Conservation (phyloP, 2,329 filamentous ascomycete genomes). For the Colletotrichum higginsianum region DNA sequence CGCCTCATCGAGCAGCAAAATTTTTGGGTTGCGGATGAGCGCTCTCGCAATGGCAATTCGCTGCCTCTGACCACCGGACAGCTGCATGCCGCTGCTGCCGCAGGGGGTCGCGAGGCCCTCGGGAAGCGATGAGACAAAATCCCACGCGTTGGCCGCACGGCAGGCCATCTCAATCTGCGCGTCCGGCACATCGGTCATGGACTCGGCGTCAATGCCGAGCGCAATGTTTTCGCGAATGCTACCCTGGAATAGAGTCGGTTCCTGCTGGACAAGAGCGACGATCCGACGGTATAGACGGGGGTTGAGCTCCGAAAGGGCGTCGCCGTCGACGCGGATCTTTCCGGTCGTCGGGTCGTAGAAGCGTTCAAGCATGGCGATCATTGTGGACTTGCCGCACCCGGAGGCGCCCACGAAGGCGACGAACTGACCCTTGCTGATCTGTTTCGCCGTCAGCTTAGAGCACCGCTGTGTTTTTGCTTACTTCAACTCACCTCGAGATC, state of each 20-base stretch:
- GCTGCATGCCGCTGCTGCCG: constrained; percentile 76
- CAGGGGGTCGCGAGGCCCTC: constrained; percentile 73
- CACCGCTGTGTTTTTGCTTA: constrained; percentile 1
- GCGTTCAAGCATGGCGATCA: constrained; percentile 66
- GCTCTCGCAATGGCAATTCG: constrained; percentile 81
- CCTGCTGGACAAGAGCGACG: constrained; percentile 71
- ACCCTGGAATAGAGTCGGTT: constrained; percentile 66
- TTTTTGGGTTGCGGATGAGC: constrained; percentile 75
- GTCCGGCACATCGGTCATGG: constrained; percentile 47
- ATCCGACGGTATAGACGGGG: constrained; percentile 65
- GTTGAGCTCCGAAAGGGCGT: constrained; percentile 59
- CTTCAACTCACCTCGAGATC: constrained; percentile 51
- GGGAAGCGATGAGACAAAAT: constrained; percentile 57
- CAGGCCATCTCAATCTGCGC: constrained; percentile 60
- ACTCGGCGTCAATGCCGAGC: constrained; percentile 49
- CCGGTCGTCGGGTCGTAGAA: constrained; percentile 63
- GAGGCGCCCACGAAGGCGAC: constrained; percentile 69
- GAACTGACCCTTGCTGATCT: constrained; percentile 63
- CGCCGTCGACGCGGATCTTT: constrained; percentile 61
- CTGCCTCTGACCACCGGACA: constrained; percentile 82
- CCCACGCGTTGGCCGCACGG: constrained; percentile 63
- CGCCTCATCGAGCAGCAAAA: constrained; percentile 82
- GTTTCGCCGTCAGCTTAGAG: constrained; percentile 12
- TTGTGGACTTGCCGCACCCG: constrained; percentile 74
- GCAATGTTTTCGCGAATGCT: constrained; percentile 64